A percentile compares a stretch with the other conserved stretches of the same genome.
Evolutionary conservation across 129 eudicot genomes (phyloP).

Genomic region (Tanacetum coccineum): DNA sequence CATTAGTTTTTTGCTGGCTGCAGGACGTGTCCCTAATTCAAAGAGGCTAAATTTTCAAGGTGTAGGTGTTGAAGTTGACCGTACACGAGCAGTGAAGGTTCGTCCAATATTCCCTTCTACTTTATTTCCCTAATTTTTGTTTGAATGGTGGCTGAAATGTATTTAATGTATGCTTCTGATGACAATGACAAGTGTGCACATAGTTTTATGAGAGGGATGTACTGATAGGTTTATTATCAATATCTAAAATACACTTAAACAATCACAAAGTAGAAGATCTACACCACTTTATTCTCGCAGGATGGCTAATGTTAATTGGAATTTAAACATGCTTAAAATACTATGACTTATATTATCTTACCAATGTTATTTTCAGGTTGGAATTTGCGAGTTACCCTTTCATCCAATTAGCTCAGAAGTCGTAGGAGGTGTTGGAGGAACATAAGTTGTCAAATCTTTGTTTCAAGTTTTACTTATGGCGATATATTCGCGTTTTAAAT

Average conservation of each 20-base stretch:
- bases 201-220: too few species aligned
- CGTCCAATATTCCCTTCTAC: conserved; percentile 2
- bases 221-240: too few species aligned
- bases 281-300: too few species aligned
- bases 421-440: conserved; percentile 42
- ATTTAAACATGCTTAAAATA: background rate
- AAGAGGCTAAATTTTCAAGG: conserved; percentile 82
- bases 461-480: conserved; percentile 6
- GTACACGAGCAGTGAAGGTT: conserved; percentile 77
- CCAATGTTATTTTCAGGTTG: conserved; percentile 45
- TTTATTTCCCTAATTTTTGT: conserved; percentile 1
- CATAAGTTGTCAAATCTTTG: conserved; percentile 49
- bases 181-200: too few species aligned
- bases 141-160: background rate
- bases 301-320: background rate
- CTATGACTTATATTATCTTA: conserved; percentile 5
- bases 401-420: conserved; percentile 2
- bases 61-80: conserved; percentile 86
- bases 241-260: too few species aligned
- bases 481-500: background rate
- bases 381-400: conserved; percentile 43
- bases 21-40: conserved; percentile 84
- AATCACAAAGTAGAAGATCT: too few species aligned
- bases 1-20: conserved; percentile 27
- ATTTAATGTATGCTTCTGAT: conserved; percentile 2